Percentiles rank a stretch among this genome's conserved stretches.
Conservation (phyloP, 2,329 filamentous ascomycete species). For the Curvularia sp. region DNA sequence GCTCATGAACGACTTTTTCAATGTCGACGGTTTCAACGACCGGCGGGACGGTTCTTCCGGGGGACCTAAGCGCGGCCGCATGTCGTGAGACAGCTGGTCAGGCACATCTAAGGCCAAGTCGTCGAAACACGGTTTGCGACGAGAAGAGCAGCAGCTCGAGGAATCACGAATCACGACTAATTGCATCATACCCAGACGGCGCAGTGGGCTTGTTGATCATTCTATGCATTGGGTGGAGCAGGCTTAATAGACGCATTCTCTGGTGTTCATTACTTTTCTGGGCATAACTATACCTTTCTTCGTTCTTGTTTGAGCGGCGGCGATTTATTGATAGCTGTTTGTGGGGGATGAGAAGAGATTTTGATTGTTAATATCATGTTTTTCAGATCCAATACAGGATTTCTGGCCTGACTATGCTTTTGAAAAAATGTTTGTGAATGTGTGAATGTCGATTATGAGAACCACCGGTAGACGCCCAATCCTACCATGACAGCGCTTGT, state of each 20-base stretch:
- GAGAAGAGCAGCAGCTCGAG: conserved; percentile 15
- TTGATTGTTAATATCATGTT: conserved; percentile 3
- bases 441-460: conserved; percentile 31
- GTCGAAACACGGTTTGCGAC: conserved; percentile 9
- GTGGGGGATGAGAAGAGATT: background rate
- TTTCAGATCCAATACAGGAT: background rate
- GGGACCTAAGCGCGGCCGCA: conserved; percentile 50
- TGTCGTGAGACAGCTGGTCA: conserved; percentile 24
- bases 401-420: background rate
- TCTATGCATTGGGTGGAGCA: conserved; percentile 35
- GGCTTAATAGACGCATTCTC: conserved; percentile 34
- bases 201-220: conserved; percentile 26
- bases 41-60: conserved; percentile 61
- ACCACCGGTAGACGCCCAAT: conserved; percentile 54
- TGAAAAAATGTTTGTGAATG: background rate
- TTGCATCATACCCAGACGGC: conserved; percentile 30
- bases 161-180: conserved; percentile 23
- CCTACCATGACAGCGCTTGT: conserved; percentile 52
- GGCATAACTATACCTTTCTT: conserved; percentile 14
- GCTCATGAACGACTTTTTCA: conserved; percentile 77
- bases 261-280: conserved; percentile 31
- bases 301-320: conserved; percentile 16
- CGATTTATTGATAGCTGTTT: conserved; percentile 23
- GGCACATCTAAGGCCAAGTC: background rate
- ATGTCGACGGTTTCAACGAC: conserved; percentile 67